A percentile compares a stretch with the other conserved stretches of the same genome.
Conservation (phyloP, 306 rosid species). For the Pyrus pyrifolia region DNA sequence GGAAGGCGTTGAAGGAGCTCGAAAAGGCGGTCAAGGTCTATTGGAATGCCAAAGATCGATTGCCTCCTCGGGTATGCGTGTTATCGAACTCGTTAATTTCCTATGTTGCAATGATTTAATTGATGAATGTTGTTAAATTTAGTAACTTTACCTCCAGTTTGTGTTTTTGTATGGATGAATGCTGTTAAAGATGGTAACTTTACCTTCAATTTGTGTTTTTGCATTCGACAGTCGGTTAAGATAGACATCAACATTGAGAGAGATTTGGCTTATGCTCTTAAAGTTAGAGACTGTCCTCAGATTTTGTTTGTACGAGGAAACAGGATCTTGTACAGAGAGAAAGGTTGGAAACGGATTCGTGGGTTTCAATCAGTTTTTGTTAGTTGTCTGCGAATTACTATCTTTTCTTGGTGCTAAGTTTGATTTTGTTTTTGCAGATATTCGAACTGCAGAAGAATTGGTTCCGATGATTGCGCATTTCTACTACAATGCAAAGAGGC, state of each 20-base stretch:
- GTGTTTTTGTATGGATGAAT: not conserved
- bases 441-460: slow-evolving; percentile 63
- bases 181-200: not conserved
- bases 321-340: slow-evolving; percentile 75
- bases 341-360: slow-evolving; percentile 42
- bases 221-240: slow-evolving; percentile 54
- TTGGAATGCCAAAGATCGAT: slow-evolving; percentile 72
- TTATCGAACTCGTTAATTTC: not conserved
- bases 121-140: not conserved
- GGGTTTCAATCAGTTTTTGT: not conserved
- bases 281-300: slow-evolving; percentile 75
- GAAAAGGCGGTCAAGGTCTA: slow-evolving; percentile 82
- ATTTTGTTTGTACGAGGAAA: slow-evolving; percentile 71
- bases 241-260: slow-evolving; percentile 78
- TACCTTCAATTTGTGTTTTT: not conserved
- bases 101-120: not conserved
- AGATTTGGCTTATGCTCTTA: slow-evolving; percentile 87
- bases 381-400: not conserved
- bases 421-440: slow-evolving; percentile 32
- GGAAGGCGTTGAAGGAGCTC: slow-evolving; percentile 86
- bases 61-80: slow-evolving; percentile 77
- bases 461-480: slow-evolving; percentile 91
- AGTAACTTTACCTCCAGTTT: not conserved
- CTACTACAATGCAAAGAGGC: slow-evolving; percentile 88
- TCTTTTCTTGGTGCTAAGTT: not conserved